A percentile compares a stretch with the other conserved stretches of the same genome.
These are phyloP conservation scores for Saccharata proteae DNA, from an alignment of 2,329 filamentous ascomycete species.

Conservation along the genomic window DNA sequence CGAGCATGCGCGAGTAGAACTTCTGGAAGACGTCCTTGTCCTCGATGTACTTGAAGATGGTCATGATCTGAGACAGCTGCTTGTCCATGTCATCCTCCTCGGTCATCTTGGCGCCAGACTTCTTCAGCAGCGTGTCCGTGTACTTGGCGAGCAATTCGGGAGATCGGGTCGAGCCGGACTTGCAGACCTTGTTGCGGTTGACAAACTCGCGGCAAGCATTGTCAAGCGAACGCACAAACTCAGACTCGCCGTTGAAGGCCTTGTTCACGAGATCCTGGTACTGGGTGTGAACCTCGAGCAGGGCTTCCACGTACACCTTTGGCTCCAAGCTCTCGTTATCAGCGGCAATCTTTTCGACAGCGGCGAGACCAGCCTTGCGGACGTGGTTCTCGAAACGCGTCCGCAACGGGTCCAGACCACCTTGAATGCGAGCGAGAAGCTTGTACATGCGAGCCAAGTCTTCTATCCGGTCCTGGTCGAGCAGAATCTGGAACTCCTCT, in stretches of 20 bases:
- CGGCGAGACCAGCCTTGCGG: conserved; percentile 72
- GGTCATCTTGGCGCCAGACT: conserved; percentile 71
- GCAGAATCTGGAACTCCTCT: conserved; percentile 87
- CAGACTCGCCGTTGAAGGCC: conserved; percentile 88
- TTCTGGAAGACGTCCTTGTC: conserved; percentile 99
- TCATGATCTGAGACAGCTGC: conserved; percentile 88
- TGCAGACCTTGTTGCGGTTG: conserved; percentile 94
- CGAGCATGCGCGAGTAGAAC: conserved; percentile 95
- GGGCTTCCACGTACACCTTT: conserved; percentile 89
- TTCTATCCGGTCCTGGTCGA: conserved; percentile 89
- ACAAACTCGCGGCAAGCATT: conserved; percentile 98
- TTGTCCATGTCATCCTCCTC: conserved; percentile 91
- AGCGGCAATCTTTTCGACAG: conserved; percentile 80
- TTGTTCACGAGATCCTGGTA: conserved; percentile 85
- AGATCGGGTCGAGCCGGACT: conserved; percentile 82
- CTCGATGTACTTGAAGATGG: conserved; percentile 99
- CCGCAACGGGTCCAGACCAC: conserved; percentile 80
- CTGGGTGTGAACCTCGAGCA: conserved; percentile 87
- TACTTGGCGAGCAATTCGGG: conserved; percentile 94
- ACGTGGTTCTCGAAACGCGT: conserved; percentile 87
- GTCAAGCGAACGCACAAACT: conserved; percentile 90
- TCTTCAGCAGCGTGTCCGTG: conserved; percentile 82
- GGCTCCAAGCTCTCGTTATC: conserved; percentile 87
- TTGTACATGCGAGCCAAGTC: conserved; percentile 96
- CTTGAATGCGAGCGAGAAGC: conserved; percentile 75